A percentile compares a stretch with the other conserved stretches of the same genome.
Evolutionary conservation across 2,329 filamentous ascomycete species (phyloP).

Genomic region (Monilinia fructigena): DNA sequence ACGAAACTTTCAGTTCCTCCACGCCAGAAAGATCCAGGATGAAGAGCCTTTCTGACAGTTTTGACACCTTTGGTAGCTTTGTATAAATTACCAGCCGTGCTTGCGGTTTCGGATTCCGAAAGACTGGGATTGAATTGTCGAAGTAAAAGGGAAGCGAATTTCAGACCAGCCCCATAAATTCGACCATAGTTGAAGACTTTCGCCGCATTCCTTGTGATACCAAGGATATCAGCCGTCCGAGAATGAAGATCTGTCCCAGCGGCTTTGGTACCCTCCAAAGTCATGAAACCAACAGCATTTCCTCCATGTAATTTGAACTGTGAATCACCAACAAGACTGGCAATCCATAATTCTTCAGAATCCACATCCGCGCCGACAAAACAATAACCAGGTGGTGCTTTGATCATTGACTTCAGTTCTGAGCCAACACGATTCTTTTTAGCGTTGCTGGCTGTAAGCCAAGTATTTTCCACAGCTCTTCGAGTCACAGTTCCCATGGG

Average conservation of each 20-base stretch:
- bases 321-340: conserved; percentile 88
- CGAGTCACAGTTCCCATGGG: conserved; percentile 98
- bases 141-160: conserved; percentile 85
- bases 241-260: conserved; percentile 94
- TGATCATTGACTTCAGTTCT: conserved; percentile 95
- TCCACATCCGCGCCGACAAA: conserved; percentile 98
- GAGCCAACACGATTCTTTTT: conserved; percentile 95
- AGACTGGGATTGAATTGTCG: conserved; percentile 89
- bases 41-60: conserved; percentile 69
- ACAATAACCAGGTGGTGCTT: conserved; percentile 82
- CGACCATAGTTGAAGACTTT: conserved; percentile 99
- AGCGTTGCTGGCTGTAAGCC: conserved; percentile 96
- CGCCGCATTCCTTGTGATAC: conserved; percentile 90
- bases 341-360: conserved; percentile 97
- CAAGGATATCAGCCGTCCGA: conserved; percentile 85
- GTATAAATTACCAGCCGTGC: conserved; percentile 79
- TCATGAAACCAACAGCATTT: conserved; percentile 99
- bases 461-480: conserved; percentile 93
- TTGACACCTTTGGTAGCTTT: conserved; percentile 86
- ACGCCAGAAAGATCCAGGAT: conserved; percentile 82
- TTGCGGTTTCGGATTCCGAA: conserved; percentile 73
- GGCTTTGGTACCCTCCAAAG: conserved; percentile 90
- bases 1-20: conserved; percentile 97
- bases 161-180: conserved; percentile 96
- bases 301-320: conserved; percentile 94